These are phyloP conservation scores for Bisporella sp. DNA, from an alignment of 2,329 filamentous ascomycete species.

Conservation along the genomic window DNA sequence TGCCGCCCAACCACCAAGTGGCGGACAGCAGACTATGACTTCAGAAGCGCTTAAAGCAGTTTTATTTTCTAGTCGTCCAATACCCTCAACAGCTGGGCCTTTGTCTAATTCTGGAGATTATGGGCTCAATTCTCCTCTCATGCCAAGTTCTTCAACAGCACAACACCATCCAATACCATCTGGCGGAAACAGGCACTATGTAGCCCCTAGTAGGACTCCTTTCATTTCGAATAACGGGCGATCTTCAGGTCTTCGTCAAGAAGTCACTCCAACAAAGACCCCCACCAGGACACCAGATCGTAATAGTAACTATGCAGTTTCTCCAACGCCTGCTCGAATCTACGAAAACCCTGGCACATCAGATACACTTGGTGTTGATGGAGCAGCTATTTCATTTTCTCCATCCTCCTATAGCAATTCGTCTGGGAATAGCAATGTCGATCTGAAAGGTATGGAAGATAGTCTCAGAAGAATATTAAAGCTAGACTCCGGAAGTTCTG, in stretches of 20 bases:
- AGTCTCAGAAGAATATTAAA: conserved; percentile 27
- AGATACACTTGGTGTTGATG: conserved; percentile 9
- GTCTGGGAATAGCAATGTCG: conserved; percentile 14
- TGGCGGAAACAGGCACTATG: too few species aligned
- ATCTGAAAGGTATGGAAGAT: conserved; percentile 27
- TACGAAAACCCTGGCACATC: conserved; percentile 10
- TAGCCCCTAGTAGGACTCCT: too few species aligned
- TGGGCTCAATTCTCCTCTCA: conserved; percentile 1
- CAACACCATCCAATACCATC: too few species aligned
- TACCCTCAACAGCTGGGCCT: conserved; percentile 8
- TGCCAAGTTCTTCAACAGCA: conserved; percentile 1
- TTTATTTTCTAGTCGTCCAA: conserved; percentile 38
- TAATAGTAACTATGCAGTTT: conserved; percentile 11
- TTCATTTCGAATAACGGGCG: conserved; percentile 5
- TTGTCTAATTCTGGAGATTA: not conserved
- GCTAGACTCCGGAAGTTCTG: conserved; percentile 19
- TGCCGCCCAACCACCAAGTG: conserved; percentile 6
- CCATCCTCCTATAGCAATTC: conserved; percentile 11
- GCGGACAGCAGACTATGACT: conserved; percentile 23
- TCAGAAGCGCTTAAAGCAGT: conserved; percentile 51
- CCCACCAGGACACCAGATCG: conserved; percentile 20
- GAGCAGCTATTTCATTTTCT: conserved; percentile 10
- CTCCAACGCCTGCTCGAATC: conserved; percentile 16
- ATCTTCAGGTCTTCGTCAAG: conserved; percentile 27
- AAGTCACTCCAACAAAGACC: conserved; percentile 25